A percentile compares a stretch with the other conserved stretches of the same genome.
These are phyloP conservation scores for Pseudogymnoascus sp. DNA, from an alignment of 2,329 filamentous ascomycete genomes.

Conservation along the genomic window DNA sequence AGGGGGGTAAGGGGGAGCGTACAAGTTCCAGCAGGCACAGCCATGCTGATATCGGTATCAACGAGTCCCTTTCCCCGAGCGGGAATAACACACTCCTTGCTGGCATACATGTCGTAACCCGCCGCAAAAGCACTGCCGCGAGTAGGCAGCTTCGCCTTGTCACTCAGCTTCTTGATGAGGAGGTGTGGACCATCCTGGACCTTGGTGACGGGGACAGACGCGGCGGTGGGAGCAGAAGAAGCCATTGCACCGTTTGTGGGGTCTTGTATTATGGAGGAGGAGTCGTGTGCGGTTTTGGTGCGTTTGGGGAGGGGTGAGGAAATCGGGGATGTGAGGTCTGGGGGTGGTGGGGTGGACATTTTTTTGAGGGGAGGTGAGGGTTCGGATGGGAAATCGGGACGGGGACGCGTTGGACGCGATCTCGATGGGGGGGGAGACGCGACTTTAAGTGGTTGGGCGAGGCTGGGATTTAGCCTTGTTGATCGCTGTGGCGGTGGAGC, in stretches of 20 bases:
- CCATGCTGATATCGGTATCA: constrained; percentile 85
- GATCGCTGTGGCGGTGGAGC: not conserved
- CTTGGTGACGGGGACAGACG: not conserved
- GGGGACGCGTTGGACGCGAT: not conserved
- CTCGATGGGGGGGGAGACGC: not conserved
- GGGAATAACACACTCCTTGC: constrained; percentile 67
- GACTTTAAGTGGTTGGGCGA: not conserved
- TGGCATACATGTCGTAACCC: constrained; percentile 87
- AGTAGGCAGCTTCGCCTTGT: constrained; percentile 73
- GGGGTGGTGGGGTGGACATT: constrained; percentile 7
- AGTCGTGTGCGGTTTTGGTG: not conserved
- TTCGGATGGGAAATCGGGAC: not conserved
- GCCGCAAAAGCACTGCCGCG: constrained; percentile 84
- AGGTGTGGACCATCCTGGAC: constrained; percentile 21
- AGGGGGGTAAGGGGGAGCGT: constrained; percentile 32
- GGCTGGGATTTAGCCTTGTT: constrained; percentile 2
- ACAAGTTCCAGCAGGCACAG: constrained; percentile 87
- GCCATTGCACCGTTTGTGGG: not conserved
- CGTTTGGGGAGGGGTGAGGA: constrained; percentile 27
- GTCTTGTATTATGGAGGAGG: not conserved
- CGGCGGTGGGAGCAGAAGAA: not conserved
- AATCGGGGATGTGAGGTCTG: constrained; percentile 19
- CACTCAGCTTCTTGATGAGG: constrained; percentile 74
- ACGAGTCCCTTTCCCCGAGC: constrained; percentile 78
- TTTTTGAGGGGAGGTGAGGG: not conserved